Evolutionary conservation across 2,329 filamentous ascomycete species (phyloP), one percentile per base, ranked within the genome.

Genomic region (Pseudogymnoascus sp.): DNA sequence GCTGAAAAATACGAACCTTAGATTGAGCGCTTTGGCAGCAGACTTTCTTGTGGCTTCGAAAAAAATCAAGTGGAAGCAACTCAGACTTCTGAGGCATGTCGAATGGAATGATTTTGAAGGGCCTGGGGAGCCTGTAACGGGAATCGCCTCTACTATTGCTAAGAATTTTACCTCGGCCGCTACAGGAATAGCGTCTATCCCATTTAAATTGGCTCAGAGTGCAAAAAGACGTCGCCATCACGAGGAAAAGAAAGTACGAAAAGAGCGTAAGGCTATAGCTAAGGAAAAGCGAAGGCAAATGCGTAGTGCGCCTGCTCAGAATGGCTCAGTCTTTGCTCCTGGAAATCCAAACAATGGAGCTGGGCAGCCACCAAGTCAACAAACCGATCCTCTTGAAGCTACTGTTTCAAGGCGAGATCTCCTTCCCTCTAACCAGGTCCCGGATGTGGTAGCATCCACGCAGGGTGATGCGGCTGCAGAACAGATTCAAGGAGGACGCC

Each of bases 101-200:
- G 87, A 90, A 68, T 91, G 88, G 86, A 89, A 90, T 68, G 88
- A 91, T 69, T 91, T 90, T 69, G 86, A 89, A 67, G 89, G 89
- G 0, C 87, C 88, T 0, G 88, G 88, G 0, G 88, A 91, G 70
- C 88, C 88, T 0, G 77, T 91, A 11, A 89, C 87, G 0, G 88
- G 87, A 2, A 76, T 83, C 3, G 83, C 84, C 36, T 83, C 84
- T 10, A 86, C 86, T 0, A 68, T 90, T 4, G 78, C 83, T n/a
- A 79, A 80, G 2, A 84, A 83, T 0, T 71, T 87, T 2, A 80
- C 81, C 1, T 81, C 83, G 37, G 78, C 86, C 1, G 83, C 86
- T 26, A 77, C 80, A n/a, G 87, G 88, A 0, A 76, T 89, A 14
- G 85, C 83, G 0, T 80, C 83, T 61, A 83, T 89, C 3, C 88